Evolutionary conservation across 495 filamentous ascomycete genomes (phyloP), one percentile per base, ranked within the genome.

Genomic region (Trichoderma parareesei): DNA sequence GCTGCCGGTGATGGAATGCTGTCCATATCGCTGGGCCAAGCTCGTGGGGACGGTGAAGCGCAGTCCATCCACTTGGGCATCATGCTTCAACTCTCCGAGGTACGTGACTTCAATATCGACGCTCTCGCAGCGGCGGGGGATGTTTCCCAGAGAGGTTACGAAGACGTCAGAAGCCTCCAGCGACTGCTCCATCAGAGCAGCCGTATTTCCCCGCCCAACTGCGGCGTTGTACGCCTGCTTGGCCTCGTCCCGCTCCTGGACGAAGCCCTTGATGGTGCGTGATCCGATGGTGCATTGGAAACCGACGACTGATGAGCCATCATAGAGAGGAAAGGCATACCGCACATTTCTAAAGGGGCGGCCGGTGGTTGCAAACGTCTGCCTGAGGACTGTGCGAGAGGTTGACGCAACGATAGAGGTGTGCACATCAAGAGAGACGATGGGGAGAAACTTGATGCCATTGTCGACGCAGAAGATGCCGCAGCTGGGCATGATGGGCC

Each of bases 321-420:
- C 84, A 69, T 86, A 88, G 4, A 90, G 77, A 0, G 88, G 88
- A 67, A 90, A 90, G 2, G 79, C 80, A 72, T 91, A 90, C 27
- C 73, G 72, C 62, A 84, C 78, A 67, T 85, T 75, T 38, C 78
- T 69, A 63, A 88, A 18, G 0, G 84, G 78, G 66, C 87, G 88
- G 35, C 18, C 38, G 6, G 35, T n/a, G 37, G 5, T 14, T 18
- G 38, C 3, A 67, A 87, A 90, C 5, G 78, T 84, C 69, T 90
- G 87, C 0, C 77, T 86, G 38, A 90, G 76, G 4, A 72, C 69
- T 16, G 87, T 88, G 10, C 82, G 78, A 4, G 84, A 85, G 41
- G 81, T 79, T 13, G 78, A 78, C 6, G 83, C 78, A 16, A 84
- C 69, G 62, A 89, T 81, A 10, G 76, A 77, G 20, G 83, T 76